Conservation (phyloP, 306 rosid genomes). For the Begonia peltatifolia region DNA sequence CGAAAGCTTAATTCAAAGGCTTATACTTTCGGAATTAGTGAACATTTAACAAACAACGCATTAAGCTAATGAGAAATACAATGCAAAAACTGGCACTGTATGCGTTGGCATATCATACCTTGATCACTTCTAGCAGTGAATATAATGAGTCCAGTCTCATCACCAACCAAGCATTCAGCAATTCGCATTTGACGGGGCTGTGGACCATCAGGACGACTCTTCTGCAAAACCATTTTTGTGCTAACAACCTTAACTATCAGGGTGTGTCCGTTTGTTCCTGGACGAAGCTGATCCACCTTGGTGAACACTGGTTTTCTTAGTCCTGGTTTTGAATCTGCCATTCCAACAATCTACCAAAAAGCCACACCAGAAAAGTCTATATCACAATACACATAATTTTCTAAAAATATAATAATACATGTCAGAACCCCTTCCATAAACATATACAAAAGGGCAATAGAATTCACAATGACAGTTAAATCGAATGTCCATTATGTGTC, state of each 20-base stretch:
- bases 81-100: no score
- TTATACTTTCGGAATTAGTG: no score
- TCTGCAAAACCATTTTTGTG: conserved; percentile 50
- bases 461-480: no score
- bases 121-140: conserved; percentile 83
- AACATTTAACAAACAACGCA: no score
- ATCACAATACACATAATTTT: neutral
- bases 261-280: conserved; percentile 74
- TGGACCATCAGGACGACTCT: conserved; percentile 54
- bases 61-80: no score
- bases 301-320: conserved; percentile 68
- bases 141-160: conserved; percentile 65
- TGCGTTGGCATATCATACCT: conserved; percentile 20
- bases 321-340: conserved; percentile 17
- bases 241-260: conserved; percentile 47
- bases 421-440: no score
- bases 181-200: conserved; percentile 62
- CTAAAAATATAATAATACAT: no score
- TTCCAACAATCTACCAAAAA: neutral
- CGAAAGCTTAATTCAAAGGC: no score
- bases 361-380: neutral
- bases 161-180: conserved; percentile 80
- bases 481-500: no score
- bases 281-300: conserved; percentile 62
- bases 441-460: no score